Evolutionary conservation across 225 moss, liverwort and hornwort genomes (phyloP).

Genomic region (Sphagnum tenellum): DNA sequence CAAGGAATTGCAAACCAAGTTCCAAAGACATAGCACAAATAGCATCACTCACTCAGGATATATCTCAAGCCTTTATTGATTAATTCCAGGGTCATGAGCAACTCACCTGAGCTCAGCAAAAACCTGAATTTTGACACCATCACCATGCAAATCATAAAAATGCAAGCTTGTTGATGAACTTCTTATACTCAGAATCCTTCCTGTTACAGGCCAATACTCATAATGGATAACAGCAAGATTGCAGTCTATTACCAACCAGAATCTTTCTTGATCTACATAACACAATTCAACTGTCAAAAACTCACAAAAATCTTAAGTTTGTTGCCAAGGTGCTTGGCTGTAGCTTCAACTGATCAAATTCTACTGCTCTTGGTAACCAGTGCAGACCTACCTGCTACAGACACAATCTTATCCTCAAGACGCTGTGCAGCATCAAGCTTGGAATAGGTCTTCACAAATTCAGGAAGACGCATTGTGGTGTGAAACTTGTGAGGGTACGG

Average conservation of each 20-base stretch:
- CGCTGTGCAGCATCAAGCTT: conserved; percentile 39
- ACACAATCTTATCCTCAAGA: conserved; percentile 18
- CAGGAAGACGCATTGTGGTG: conserved; percentile 35
- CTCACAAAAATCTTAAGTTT: neutral
- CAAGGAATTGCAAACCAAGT: too few species aligned
- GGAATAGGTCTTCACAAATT: conserved; percentile 33
- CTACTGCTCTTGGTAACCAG: neutral
- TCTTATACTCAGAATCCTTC: conserved; percentile 80
- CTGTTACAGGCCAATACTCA: conserved; percentile 16
- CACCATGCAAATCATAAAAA: conserved; percentile 87
- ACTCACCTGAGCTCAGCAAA: conserved; percentile 31
- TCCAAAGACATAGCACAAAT: too few species aligned
- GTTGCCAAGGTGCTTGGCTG: neutral
- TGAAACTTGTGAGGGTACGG: conserved; percentile 91
- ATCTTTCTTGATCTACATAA: too few species aligned
- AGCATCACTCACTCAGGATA: too few species aligned
- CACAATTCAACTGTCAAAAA: neutral
- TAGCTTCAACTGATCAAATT: neutral
- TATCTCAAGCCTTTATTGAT: too few species aligned
- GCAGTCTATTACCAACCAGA: too few species aligned
- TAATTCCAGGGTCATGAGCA: neutral
- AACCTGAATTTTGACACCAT: conserved; percentile 86
- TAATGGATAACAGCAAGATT: neutral
- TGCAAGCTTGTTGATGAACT: conserved; percentile 42
- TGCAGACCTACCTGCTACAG: conserved; percentile 49